A percentile compares a stretch with the other conserved stretches of the same genome.
phyloP scores from a whole-genome alignment of 306 rosid genomes.

The Quercus wislizeni region DNA sequence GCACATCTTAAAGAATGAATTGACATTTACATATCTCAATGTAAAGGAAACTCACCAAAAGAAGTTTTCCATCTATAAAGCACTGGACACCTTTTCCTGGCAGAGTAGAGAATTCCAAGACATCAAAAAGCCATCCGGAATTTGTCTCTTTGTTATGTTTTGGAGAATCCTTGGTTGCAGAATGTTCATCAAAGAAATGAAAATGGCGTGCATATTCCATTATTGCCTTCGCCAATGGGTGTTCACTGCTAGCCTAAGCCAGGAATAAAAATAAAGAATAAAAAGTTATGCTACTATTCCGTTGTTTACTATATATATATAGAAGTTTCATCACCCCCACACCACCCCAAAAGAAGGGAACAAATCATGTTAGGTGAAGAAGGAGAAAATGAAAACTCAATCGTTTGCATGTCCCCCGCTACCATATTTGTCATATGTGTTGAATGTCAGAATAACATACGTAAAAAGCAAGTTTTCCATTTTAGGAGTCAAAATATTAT shows the following conservation, averaged over 20 bases:
- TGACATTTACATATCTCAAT: constrained; percentile 14
- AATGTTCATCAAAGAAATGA: constrained; percentile 76
- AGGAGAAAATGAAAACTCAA: constrained; percentile 11
- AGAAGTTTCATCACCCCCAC: background rate
- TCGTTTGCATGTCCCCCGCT: background rate
- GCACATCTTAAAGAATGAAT: background rate
- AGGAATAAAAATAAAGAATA: constrained; percentile 1
- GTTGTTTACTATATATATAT: background rate
- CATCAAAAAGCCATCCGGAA: constrained; percentile 83
- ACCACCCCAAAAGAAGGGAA: background rate
- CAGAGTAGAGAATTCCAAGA: constrained; percentile 68
- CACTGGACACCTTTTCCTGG: constrained; percentile 90
- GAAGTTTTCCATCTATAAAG: constrained; percentile 53
- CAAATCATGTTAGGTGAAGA: background rate
- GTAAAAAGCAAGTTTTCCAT: constrained; percentile 6
- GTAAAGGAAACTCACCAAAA: constrained; percentile 49
- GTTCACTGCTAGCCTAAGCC: constrained; percentile 93
- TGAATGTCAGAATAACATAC: constrained; percentile 12
- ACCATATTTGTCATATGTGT: background rate
- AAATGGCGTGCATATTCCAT: constrained; percentile 86
- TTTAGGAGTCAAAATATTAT: background rate
- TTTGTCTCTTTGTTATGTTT: constrained; percentile 37
- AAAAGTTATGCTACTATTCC: background rate
- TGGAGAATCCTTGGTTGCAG: constrained; percentile 37
- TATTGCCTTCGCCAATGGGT: constrained; percentile 90